Evolutionary conservation across 129 eudicot species (phyloP).

Genomic region (Solidago caesia): DNA sequence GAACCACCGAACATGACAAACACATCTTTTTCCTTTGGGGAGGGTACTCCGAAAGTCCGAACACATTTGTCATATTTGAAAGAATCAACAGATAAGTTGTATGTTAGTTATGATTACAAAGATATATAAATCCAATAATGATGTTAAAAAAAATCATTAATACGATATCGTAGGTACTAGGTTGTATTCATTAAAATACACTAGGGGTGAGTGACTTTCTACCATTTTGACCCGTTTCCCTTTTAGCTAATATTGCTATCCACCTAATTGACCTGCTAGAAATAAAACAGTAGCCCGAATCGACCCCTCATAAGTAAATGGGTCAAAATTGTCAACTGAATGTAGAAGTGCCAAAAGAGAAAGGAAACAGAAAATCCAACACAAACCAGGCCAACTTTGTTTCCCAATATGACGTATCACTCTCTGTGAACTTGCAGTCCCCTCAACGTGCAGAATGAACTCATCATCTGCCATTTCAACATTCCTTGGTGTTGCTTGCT

Average conservation of each 20-base stretch:
- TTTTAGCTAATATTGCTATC: background rate
- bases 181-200: background rate
- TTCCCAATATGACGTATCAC: slow-evolving; percentile 93
- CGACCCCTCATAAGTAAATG: background rate
- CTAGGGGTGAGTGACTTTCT: background rate
- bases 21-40: too few species aligned
- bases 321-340: background rate
- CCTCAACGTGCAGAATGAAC: slow-evolving; percentile 87
- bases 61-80: too few species aligned
- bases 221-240: slow-evolving; percentile 1
- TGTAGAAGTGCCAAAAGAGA: background rate
- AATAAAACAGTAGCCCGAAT: background rate
- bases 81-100: background rate
- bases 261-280: background rate
- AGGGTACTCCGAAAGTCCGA: too few species aligned
- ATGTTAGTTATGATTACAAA: background rate
- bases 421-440: slow-evolving; percentile 76
- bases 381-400: slow-evolving; percentile 93
- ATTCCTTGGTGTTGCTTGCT: slow-evolving; percentile 65
- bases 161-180: background rate
- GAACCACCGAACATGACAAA: background rate
- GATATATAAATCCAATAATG: background rate
- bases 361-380: background rate
- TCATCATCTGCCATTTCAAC: slow-evolving; percentile 74
- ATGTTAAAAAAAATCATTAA: background rate